phyloP scores from a whole-genome alignment of 1,139 yeast genomes.

The Geotrichum fermentans region DNA sequence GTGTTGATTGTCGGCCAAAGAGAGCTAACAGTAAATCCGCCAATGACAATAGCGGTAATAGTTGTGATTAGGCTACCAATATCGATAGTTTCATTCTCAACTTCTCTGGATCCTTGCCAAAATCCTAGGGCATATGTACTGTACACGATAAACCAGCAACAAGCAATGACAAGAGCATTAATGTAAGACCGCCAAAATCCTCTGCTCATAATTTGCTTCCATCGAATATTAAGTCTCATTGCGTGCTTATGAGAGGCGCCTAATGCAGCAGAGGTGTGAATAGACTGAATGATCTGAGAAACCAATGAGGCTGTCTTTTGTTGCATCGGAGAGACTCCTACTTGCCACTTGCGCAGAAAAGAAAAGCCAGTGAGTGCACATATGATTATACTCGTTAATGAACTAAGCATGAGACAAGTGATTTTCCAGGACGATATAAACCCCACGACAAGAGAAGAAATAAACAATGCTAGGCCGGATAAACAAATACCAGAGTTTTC shows the following conservation, averaged over 20 bases:
- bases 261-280: conserved; percentile 43
- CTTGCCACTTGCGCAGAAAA: conserved; percentile 26
- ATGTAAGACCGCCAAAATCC: conserved; percentile 34
- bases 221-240: conserved; percentile 34
- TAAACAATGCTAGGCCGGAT: conserved; percentile 39
- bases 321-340: conserved; percentile 1
- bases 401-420: conserved; percentile 38
- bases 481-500: conserved; percentile 43
- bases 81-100: conserved; percentile 34
- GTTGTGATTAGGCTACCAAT: conserved; percentile 39
- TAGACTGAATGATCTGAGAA: conserved; percentile 32
- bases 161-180: conserved; percentile 37
- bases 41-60: conserved; percentile 41
- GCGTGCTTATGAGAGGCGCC: conserved; percentile 41
- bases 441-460: conserved; percentile 42
- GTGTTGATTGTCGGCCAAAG: conserved; percentile 42
- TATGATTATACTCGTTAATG: conserved; percentile 34
- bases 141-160: conserved; percentile 38
- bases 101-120: conserved; percentile 43
- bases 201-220: conserved; percentile 31
- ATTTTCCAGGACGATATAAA: conserved; percentile 41
- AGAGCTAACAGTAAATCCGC: conserved; percentile 41
- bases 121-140: conserved; percentile 41
- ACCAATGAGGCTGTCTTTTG: conserved; percentile 29
- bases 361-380: conserved; percentile 32